A percentile compares a stretch with the other conserved stretches of the same genome.
phyloP scores from a whole-genome alignment of 2,329 filamentous ascomycete species.

The Pestalotiopsis sp. region DNA sequence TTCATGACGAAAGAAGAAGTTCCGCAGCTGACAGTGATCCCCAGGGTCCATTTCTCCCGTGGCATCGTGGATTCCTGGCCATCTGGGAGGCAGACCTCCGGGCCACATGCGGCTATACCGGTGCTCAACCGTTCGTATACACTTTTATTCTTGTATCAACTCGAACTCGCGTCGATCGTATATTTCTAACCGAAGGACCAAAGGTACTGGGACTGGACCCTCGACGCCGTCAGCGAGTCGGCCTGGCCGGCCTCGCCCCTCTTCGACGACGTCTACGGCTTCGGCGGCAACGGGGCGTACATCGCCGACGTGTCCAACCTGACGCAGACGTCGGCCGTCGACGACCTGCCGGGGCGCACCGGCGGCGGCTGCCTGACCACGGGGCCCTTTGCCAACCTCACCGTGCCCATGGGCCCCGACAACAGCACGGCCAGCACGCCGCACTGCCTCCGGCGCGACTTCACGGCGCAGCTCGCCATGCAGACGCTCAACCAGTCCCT shows the following conservation, averaged over 20 bases:
- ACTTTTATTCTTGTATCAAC: no score
- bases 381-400: conserved; percentile 31
- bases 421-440: conserved; percentile 27
- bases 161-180: no score
- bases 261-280: conserved; percentile 27
- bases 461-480: conserved; percentile 25
- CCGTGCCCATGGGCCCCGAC: conserved; percentile 28
- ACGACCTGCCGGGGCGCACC: conserved; percentile 25
- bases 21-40: neutral
- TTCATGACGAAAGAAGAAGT: neutral
- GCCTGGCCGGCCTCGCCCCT: conserved; percentile 24
- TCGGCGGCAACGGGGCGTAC: conserved; percentile 28
- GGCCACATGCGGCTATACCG: conserved; percentile 14
- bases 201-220: conserved; percentile 29
- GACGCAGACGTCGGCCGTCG: conserved; percentile 11
- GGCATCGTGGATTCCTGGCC: conserved; percentile 19
- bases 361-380: conserved; percentile 31
- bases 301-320: conserved; percentile 20
- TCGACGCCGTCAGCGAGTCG: conserved; percentile 22
- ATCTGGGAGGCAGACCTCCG: conserved; percentile 18
- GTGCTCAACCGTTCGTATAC: conserved; percentile 16
- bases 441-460: conserved; percentile 34
- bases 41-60: conserved; percentile 10
- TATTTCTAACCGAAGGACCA: no score
- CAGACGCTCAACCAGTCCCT: conserved; percentile 16